Conservation (phyloP, 441 rosid species). For the Populus hybrid region DNA sequence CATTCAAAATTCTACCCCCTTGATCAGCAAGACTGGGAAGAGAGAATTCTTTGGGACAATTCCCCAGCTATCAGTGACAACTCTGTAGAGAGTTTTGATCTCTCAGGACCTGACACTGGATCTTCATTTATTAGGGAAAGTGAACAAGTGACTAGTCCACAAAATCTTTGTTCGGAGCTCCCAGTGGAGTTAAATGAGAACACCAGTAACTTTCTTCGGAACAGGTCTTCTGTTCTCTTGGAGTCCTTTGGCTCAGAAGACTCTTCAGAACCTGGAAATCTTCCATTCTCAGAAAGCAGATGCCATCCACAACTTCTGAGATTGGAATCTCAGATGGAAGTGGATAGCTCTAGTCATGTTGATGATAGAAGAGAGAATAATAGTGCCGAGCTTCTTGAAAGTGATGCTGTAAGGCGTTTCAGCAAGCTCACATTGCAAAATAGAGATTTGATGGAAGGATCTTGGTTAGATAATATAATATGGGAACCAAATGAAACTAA, state of each 20-base stretch:
- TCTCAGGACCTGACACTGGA: conserved; percentile 33
- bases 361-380: conserved; percentile 34
- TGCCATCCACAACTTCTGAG: conserved; percentile 94
- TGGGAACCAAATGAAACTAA: conserved; percentile 63
- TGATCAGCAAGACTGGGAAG: conserved; percentile 96
- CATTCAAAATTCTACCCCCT: conserved; percentile 57
- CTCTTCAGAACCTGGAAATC: conserved; percentile 23
- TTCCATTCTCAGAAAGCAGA: conserved; percentile 30
- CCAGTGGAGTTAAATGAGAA: conserved; percentile 29
- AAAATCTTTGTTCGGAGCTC: conserved; percentile 21
- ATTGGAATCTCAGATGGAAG: conserved; percentile 56
- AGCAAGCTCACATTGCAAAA: conserved; percentile 54
- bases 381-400: conserved; percentile 35
- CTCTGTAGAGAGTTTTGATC: conserved; percentile 44
- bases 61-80: conserved; percentile 48
- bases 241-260: conserved; percentile 53
- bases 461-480: conserved; percentile 81
- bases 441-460: conserved; percentile 59
- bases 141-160: conserved; percentile 29
- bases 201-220: conserved; percentile 27
- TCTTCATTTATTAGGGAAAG: conserved; percentile 34
- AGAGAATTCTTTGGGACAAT: conserved; percentile 75
- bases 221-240: conserved; percentile 41
- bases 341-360: conserved; percentile 29
- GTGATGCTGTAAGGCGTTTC: conserved; percentile 45